Evolutionary conservation across 78 protist species (phyloP).

Genomic region (Planoprotostelium fungivorum): DNA sequence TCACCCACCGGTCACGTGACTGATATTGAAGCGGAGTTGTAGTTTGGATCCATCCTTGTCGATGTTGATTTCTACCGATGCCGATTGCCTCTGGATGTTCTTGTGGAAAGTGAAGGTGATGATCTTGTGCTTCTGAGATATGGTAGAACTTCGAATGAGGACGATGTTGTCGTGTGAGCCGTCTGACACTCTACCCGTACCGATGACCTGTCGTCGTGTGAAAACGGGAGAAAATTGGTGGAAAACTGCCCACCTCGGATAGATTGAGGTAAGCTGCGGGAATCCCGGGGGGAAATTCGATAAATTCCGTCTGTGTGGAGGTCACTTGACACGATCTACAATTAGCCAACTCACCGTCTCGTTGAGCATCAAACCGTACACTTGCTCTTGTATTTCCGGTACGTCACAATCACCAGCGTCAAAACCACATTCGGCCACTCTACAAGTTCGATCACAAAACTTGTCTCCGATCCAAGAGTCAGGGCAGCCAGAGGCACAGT

Average conservation of each 20-base stretch:
- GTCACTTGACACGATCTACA: slow-evolving; percentile 9
- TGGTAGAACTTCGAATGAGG: slow-evolving; percentile 61
- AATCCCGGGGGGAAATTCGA: neutral
- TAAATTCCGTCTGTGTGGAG: neutral
- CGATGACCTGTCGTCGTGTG: slow-evolving; percentile 33
- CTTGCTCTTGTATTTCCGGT: neutral
- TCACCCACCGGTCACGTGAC: neutral
- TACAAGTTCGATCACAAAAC: slow-evolving; percentile 89
- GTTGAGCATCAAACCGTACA: slow-evolving; percentile 17
- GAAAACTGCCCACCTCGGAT: neutral
- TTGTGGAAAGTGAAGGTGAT: slow-evolving; percentile 62
- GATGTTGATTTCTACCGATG: slow-evolving; percentile 20
- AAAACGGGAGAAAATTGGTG: slow-evolving; percentile 20
- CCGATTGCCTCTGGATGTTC: slow-evolving; percentile 12
- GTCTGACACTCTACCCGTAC: slow-evolving; percentile 17
- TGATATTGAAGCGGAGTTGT: neutral
- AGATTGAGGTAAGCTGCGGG: slow-evolving; percentile 7
- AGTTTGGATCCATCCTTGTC: neutral
- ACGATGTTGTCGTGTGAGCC: slow-evolving; percentile 57
- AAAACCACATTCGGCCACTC: slow-evolving; percentile 70
- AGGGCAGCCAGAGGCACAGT: slow-evolving; percentile 83
- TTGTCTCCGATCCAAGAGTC: slow-evolving; percentile 91
- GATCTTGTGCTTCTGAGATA: slow-evolving; percentile 62
- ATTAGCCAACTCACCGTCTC: slow-evolving; percentile 41
- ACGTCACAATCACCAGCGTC: slow-evolving; percentile 92